Conservation (phyloP, 2,329 filamentous ascomycete species). For the Fusarium brachygibbosum region DNA sequence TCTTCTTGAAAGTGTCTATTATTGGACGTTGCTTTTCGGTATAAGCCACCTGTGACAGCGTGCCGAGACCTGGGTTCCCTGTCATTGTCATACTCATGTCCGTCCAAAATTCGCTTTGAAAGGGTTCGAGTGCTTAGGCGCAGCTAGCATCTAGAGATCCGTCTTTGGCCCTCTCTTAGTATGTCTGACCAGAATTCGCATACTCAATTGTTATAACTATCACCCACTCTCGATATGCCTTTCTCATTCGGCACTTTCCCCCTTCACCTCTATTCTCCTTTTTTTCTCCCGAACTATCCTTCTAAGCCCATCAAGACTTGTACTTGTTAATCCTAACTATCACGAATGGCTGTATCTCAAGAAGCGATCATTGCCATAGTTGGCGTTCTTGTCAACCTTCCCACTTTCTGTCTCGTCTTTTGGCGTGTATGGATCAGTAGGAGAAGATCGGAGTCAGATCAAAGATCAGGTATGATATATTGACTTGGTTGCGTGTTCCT, state of each 20-base stretch:
- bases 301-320: too few species aligned
- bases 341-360: neutral
- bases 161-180: neutral
- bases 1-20: neutral
- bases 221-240: neutral
- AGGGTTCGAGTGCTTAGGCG: neutral
- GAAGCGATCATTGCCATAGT: neutral
- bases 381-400: neutral
- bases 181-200: neutral
- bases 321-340: too few species aligned
- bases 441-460: neutral
- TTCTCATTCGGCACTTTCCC: neutral
- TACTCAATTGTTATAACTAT: neutral
- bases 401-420: neutral
- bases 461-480: neutral
- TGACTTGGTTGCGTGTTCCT: neutral
- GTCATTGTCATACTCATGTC: rapidly evolving
- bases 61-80: too few species aligned
- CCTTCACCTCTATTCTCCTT: neutral
- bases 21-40: neutral
- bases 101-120: neutral
- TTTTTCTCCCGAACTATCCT: neutral
- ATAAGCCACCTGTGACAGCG: too few species aligned
- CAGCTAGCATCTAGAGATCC: neutral
- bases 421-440: neutral